Base-by-base conservation (phyloP, 108 stramenopile species). In the Nitzschia sp. region DNA sequence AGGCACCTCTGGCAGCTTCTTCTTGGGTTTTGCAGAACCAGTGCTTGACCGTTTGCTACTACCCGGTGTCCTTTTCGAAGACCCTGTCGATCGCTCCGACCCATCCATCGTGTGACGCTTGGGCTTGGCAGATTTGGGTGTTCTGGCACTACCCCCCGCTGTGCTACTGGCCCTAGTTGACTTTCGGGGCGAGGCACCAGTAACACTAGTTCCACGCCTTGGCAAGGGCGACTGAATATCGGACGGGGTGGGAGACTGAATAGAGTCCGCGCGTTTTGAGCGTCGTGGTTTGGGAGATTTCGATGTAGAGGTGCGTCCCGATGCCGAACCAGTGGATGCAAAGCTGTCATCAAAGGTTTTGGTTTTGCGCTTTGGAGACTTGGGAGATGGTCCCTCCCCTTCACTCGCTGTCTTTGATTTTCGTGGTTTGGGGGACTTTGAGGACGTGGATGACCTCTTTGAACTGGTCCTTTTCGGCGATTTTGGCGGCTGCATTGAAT, bases 201-300 rank as follows among this genome's bases (percentile, higher is more conserved):
- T n/a, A n/a, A n/a, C n/a, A n/a, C 38, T 42, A 42, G 38, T 13
- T 42, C 49, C 21, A 19, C 49, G 11, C n/a, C 21, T 8, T 8
- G 49, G 49, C 21, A 51, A 23, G 49, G 49, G 49, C 6, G 56
- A 57, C 21, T 57, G 42, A 11, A 42, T 21, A 25, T 42, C 18
- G 5, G 61, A 62, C 24, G 24, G 28, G 24, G 21, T 17, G 8
- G 61, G 46, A 8, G 61, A 62, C 13, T 42, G 42, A 19, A 42
- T 62, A 0, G 61, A 23, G 1, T 62, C 61, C 61, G 61, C 36
- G 0, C 32, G 1, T 45, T 62, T 62, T 24, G 61, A 42, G 49
- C 49, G 49, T 17, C 49, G 49, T 5, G 49, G 49, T 19, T 51
- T 51, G 4, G 49, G 49, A 19, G 49, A 51, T 19, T 19, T 9